These are phyloP conservation scores for Elsinoe perseae DNA, from an alignment of 2,329 filamentous ascomycete genomes.

Conservation along the genomic window DNA sequence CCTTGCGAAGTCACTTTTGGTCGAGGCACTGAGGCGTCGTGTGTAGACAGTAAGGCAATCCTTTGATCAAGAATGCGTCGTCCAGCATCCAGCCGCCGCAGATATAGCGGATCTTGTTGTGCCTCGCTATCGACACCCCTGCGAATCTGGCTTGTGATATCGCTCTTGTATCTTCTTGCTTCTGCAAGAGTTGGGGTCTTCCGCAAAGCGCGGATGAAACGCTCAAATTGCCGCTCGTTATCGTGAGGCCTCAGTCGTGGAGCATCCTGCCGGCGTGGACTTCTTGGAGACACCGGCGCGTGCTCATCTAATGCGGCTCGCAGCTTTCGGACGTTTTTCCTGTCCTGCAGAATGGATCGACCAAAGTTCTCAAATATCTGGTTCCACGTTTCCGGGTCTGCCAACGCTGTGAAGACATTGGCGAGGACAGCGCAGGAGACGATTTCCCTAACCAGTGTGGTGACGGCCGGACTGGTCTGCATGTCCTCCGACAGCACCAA, in stretches of 20 bases:
- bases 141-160: conserved; percentile 86
- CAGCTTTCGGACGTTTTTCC: conserved; percentile 87
- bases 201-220: conserved; percentile 82
- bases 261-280: conserved; percentile 58
- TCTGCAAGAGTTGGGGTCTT: conserved; percentile 88
- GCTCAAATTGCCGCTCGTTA: conserved; percentile 86
- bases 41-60: conserved; percentile 69
- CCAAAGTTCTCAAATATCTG: conserved; percentile 83
- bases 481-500: conserved; percentile 65
- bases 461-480: conserved; percentile 71
- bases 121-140: conserved; percentile 59
- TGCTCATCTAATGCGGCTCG: conserved; percentile 90
- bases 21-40: conserved; percentile 41
- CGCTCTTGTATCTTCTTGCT: conserved; percentile 82
- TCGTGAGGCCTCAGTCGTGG: conserved; percentile 75
- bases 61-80: conserved; percentile 85
- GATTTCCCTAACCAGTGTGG: conserved; percentile 76
- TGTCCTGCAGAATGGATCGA: conserved; percentile 72
- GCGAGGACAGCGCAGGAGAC: conserved; percentile 85
- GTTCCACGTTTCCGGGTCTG: conserved; percentile 96
- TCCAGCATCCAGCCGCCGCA: conserved; percentile 84
- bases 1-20: conserved; percentile 35
- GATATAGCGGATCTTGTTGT: conserved; percentile 77
- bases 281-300: conserved; percentile 68
- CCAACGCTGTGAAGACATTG: conserved; percentile 69